These are phyloP conservation scores for Pichia pseudocactophila DNA, from an alignment of 805 yeast genomes.

Conservation along the genomic window DNA sequence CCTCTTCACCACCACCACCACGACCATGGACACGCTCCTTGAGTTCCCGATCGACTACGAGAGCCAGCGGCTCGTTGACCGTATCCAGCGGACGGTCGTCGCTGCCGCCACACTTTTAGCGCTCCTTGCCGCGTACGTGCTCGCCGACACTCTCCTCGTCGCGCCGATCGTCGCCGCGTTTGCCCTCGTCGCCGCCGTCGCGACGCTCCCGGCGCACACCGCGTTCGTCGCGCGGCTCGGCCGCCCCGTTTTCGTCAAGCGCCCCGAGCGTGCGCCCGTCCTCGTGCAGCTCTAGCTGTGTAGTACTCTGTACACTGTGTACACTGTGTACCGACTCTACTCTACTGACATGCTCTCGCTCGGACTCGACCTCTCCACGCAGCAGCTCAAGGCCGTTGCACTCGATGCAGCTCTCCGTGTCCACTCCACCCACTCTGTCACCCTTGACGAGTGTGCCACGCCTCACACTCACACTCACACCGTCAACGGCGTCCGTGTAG, in stretches of 20 bases:
- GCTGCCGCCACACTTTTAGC: conserved; percentile 30
- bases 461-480: too few species aligned
- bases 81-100: conserved; percentile 21
- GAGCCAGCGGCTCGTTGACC: conserved; percentile 41
- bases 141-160: conserved; percentile 36
- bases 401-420: conserved; percentile 41
- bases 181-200: conserved; percentile 26
- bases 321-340: too few species aligned
- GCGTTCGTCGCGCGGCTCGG: too few species aligned
- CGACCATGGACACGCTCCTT: conserved; percentile 18
- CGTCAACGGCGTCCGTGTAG: too few species aligned
- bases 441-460: conserved; percentile 61
- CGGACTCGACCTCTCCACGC: conserved; percentile 87
- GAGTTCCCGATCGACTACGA: conserved; percentile 36
- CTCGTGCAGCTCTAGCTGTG: conserved; percentile 7
- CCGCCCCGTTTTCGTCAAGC: conserved; percentile 3
- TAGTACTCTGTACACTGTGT: conserved; percentile 25
- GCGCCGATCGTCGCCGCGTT: conserved; percentile 30
- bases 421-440: conserved; percentile 51
- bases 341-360: conserved; percentile 27
- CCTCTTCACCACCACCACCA: too few species aligned
- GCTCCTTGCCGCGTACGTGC: conserved; percentile 38
- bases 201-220: conserved; percentile 50
- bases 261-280: conserved; percentile 7
- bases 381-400: conserved; percentile 72